phyloP scores from a whole-genome alignment of 2,329 filamentous ascomycete genomes.

The Aquanectria penicillioides region DNA sequence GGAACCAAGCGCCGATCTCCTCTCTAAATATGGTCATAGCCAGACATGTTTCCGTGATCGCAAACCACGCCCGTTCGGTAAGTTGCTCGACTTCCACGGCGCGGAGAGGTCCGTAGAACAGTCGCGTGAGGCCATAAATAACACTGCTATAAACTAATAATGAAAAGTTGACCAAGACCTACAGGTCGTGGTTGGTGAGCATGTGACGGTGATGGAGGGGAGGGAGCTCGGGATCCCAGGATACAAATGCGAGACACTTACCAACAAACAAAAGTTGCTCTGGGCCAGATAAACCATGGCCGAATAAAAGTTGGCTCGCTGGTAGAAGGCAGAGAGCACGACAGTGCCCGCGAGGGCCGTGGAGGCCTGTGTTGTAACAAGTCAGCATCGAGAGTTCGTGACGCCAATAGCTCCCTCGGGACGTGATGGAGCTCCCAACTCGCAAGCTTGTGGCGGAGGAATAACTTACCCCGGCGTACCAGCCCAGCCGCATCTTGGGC shows the following conservation, averaged over 20 bases:
- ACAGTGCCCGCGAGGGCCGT: constrained; percentile 85
- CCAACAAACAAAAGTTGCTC: constrained; percentile 94
- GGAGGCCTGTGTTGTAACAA: constrained; percentile 68
- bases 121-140: constrained; percentile 86
- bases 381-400: constrained; percentile 33
- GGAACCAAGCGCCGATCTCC: constrained; percentile 92
- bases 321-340: constrained; percentile 89
- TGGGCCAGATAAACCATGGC: constrained; percentile 96
- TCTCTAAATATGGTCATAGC: constrained; percentile 99
- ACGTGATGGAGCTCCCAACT: constrained; percentile 32
- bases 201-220: constrained; percentile 3
- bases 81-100: constrained; percentile 96
- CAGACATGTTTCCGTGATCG: constrained; percentile 93
- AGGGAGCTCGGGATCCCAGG: background rate
- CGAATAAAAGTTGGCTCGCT: constrained; percentile 98
- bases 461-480: constrained; percentile 68
- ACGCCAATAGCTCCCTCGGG: constrained; percentile 33
- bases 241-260: constrained; percentile 53
- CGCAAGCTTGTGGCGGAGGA: constrained; percentile 25
- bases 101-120: constrained; percentile 90
- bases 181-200: constrained; percentile 15
- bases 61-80: constrained; percentile 98
- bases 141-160: constrained; percentile 83
- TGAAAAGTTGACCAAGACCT: constrained; percentile 92
- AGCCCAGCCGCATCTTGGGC: constrained; percentile 66